These are phyloP conservation scores for Yarrowia deformans DNA, from an alignment of 805 yeast genomes.

Conservation along the genomic window DNA sequence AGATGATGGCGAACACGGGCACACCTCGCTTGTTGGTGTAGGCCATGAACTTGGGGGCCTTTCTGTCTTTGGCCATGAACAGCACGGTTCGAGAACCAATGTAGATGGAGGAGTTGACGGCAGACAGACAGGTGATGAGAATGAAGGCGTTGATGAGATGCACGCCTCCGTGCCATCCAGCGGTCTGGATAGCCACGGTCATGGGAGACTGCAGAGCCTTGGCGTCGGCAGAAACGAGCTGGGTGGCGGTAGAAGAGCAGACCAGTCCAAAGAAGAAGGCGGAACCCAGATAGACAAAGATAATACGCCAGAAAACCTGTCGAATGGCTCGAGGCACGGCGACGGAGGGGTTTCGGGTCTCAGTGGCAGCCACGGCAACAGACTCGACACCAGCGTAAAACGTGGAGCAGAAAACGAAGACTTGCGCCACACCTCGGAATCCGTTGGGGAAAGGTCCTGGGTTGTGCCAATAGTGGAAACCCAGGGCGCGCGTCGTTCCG, in stretches of 20 bases:
- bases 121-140: slow-evolving; percentile 67
- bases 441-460: slow-evolving; percentile 58
- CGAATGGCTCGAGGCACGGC: slow-evolving; percentile 69
- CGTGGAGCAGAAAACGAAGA: slow-evolving; percentile 66
- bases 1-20: slow-evolving; percentile 66
- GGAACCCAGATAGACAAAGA: slow-evolving; percentile 63
- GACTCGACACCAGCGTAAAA: slow-evolving; percentile 67
- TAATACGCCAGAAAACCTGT: slow-evolving; percentile 63
- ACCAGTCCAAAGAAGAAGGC: slow-evolving; percentile 67
- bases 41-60: slow-evolving; percentile 64
- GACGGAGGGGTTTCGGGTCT: slow-evolving; percentile 64
- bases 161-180: slow-evolving; percentile 61
- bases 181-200: slow-evolving; percentile 58
- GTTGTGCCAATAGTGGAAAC: slow-evolving; percentile 64
- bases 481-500: slow-evolving; percentile 62
- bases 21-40: slow-evolving; percentile 64
- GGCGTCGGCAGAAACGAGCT: slow-evolving; percentile 53
- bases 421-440: slow-evolving; percentile 60
- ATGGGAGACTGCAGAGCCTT: slow-evolving; percentile 60
- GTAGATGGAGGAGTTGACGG: slow-evolving; percentile 73
- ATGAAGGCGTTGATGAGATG: slow-evolving; percentile 69
- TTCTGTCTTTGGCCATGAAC: slow-evolving; percentile 66
- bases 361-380: slow-evolving; percentile 70
- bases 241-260: slow-evolving; percentile 62
- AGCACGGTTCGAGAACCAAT: slow-evolving; percentile 73